Base-by-base conservation (phyloP, 2,329 filamentous ascomycete genomes). In the Magnaporthiopsis rhizophila region DNA sequence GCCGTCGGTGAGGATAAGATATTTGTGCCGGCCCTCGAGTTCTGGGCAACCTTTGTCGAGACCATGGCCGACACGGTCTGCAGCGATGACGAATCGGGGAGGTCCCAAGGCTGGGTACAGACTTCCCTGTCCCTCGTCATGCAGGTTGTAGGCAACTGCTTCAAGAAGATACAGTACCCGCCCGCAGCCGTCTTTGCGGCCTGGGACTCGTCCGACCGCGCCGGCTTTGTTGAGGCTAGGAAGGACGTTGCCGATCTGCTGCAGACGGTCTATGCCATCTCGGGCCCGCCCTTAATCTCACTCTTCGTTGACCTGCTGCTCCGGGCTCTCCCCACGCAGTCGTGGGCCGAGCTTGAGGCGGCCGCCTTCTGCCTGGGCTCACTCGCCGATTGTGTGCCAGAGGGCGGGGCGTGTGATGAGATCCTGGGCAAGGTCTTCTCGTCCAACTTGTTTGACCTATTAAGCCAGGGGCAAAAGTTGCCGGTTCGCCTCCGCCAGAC, bases 171-270 rank as follows among this genome's bases (percentile, higher is more conserved):
- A 61, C 84, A 85, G 58, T 90, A 89, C 67, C 89, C 90, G 4
- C 77, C 85, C 0, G 69, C 78, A 1, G 79, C 83, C 12, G 77
- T 81, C 9, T 84, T 87, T 60, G 79, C 80, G 36, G 78, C 80
- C 0, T 94, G 91, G 91, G 89, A 90, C 67, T 86, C 86, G 5
- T 84, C 85, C 30, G 87, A 90, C 45, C 84, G 85, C 56, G 81
- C 83, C 62, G 86, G 82, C 0, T 93, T 93, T 74, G 80, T 82
- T 62, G 87, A 90, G 65, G 91, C 91, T 61, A 83, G 91, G 36
- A 87, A 89, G 69, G 91, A 96, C 70, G 87, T 93, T n/a, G 83
- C 85, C 62, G 91, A 96, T 72, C 82, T 95, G 62, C 79, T 95
- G 34, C 86, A 92, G 68, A 86, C 89, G 2, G 84, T 88, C 3